Conservation (phyloP, 1,284 basidiomycete species). For the Somion occarium region DNA sequence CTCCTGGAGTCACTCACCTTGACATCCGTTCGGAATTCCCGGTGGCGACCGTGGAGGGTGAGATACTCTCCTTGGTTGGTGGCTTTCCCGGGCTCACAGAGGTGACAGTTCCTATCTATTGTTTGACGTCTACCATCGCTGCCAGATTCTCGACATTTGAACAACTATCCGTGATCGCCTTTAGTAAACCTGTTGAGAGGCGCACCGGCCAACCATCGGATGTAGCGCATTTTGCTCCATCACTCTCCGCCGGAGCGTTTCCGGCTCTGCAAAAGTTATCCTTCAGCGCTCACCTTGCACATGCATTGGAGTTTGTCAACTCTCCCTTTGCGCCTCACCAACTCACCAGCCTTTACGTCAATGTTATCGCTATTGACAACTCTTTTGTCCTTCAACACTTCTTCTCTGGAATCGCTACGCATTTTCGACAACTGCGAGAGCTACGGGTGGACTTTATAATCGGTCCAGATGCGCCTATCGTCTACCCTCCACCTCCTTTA, state of each 20-base stretch:
- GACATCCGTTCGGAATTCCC: slow-evolving; percentile 34
- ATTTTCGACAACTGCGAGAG: slow-evolving; percentile 37
- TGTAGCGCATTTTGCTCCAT: slow-evolving; percentile 36
- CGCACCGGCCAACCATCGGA: slow-evolving; percentile 40
- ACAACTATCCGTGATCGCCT: slow-evolving; percentile 42
- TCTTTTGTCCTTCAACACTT: slow-evolving; percentile 37
- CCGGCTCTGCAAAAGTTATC: slow-evolving; percentile 46
- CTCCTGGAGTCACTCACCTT: slow-evolving; percentile 40
- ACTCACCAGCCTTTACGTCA: slow-evolving; percentile 46
- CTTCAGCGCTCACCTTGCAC: slow-evolving; percentile 38
- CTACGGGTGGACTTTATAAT: slow-evolving; percentile 25
- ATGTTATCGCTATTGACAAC: slow-evolving; percentile 40
- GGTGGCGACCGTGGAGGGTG: slow-evolving; percentile 31
- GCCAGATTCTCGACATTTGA: slow-evolving; percentile 39
- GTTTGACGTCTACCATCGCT: slow-evolving; percentile 40
- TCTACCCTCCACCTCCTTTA: slow-evolving; percentile 16
- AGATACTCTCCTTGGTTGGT: slow-evolving; percentile 31
- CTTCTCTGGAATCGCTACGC: slow-evolving; percentile 36
- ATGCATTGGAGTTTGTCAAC: slow-evolving; percentile 17
- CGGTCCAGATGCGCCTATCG: slow-evolving; percentile 17
- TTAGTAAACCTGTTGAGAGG: slow-evolving; percentile 36
- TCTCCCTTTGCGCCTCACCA: slow-evolving; percentile 23
- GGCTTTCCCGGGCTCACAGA: slow-evolving; percentile 40
- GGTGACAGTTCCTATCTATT: slow-evolving; percentile 46
- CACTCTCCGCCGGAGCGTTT: slow-evolving; percentile 43